Conservation (phyloP, 768 basidiomycete genomes). For the Suillus placidus region DNA sequence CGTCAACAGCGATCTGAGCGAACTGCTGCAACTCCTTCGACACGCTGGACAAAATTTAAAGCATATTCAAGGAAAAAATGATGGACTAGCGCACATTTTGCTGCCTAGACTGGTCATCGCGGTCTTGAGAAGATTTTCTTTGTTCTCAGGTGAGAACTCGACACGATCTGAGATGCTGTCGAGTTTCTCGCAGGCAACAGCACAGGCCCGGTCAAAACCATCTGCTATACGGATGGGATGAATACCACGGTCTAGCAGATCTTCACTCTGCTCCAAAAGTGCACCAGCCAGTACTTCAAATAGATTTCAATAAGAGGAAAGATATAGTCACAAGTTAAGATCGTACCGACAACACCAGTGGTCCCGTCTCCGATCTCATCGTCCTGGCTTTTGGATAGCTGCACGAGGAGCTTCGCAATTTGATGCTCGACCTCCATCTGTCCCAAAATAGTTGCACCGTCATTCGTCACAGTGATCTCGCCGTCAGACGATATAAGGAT, state of each 20-base stretch:
- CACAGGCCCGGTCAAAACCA: constrained; percentile 94
- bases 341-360: constrained; percentile 96
- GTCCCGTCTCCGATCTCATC: constrained; percentile 99
- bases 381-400: constrained; percentile 96
- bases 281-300: constrained; percentile 92
- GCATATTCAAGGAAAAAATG: background rate
- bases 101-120: constrained; percentile 96
- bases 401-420: constrained; percentile 96
- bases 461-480: constrained; percentile 99
- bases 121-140: constrained; percentile 87
- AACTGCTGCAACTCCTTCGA: constrained; percentile 96
- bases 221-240: constrained; percentile 99
- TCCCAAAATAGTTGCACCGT: constrained; percentile 96
- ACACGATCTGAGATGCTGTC: constrained; percentile 90
- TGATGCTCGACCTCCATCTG: constrained; percentile 99
- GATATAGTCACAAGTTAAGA: constrained; percentile 11
- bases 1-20: constrained; percentile 97
- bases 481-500: constrained; percentile 95
- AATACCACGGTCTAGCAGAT: constrained; percentile 97
- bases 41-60: constrained; percentile 59
- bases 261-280: constrained; percentile 90
- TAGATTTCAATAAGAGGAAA: constrained; percentile 1
- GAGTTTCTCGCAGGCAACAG: constrained; percentile 86
- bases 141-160: constrained; percentile 80
- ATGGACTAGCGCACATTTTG: constrained; percentile 78